phyloP scores from a whole-genome alignment of 371 early-diverging fungal species.

The Rhizopus microsporus region DNA sequence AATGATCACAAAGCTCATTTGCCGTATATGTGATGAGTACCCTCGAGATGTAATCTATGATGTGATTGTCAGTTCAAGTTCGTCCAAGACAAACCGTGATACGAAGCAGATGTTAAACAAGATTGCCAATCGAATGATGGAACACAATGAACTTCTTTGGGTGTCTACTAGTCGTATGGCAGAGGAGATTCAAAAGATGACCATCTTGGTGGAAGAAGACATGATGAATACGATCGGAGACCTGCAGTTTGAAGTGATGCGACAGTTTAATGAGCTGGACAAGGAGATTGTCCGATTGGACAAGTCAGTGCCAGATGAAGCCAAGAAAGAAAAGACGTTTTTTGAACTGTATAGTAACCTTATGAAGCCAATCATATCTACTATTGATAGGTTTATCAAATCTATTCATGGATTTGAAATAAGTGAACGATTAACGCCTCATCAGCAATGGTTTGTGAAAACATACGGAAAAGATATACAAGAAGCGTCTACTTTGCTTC shows the following conservation, averaged over 20 bases:
- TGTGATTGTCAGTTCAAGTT: constrained; percentile 63
- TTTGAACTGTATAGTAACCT: constrained; percentile 56
- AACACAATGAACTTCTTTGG: constrained; percentile 53
- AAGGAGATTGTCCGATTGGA: constrained; percentile 51
- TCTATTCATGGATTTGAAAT: constrained; percentile 36
- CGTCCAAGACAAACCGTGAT: constrained; percentile 47
- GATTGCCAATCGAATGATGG: constrained; percentile 51
- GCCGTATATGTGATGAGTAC: constrained; percentile 57
- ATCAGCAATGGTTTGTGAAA: constrained; percentile 70
- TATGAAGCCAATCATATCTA: constrained; percentile 58
- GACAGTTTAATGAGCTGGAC: constrained; percentile 57
- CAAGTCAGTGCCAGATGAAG: constrained; percentile 15
- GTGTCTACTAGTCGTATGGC: constrained; percentile 60
- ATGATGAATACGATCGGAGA: constrained; percentile 74
- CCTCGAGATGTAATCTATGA: constrained; percentile 77
- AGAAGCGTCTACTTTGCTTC: constrained; percentile 51
- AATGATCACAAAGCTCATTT: constrained; percentile 53
- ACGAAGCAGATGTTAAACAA: constrained; percentile 40
- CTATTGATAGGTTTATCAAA: constrained; percentile 55
- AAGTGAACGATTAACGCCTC: constrained; percentile 40
- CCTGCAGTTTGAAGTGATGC: constrained; percentile 62
- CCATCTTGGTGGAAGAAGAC: constrained; percentile 84
- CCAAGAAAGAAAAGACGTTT: constrained; percentile 51
- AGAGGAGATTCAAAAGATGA: constrained; percentile 70
- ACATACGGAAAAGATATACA: constrained; percentile 56